phyloP scores from a whole-genome alignment of 1,284 basidiomycete species.

The Trichosporon coremiiforme region DNA sequence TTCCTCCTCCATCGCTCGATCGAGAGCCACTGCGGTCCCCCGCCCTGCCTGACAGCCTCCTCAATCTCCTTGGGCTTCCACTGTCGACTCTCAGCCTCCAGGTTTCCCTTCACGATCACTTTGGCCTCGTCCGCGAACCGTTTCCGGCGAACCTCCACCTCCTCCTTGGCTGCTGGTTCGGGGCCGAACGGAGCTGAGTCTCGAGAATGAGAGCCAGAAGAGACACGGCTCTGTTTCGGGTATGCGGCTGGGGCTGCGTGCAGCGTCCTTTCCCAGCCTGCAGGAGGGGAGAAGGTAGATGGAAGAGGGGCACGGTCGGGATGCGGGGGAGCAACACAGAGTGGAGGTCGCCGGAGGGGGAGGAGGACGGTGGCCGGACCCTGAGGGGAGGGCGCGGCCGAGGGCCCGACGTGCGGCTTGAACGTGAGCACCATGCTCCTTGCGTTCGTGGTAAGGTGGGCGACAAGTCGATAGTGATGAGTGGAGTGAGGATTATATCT shows the following conservation, averaged over 20 bases:
- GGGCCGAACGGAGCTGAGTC: background rate
- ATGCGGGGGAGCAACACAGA: background rate
- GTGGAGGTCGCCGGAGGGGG: background rate
- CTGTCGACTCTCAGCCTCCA: background rate
- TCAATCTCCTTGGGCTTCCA: slow-evolving; percentile 18
- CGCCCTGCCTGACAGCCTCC: slow-evolving; percentile 13
- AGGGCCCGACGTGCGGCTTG: background rate
- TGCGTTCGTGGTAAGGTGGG: too few relatives aligned
- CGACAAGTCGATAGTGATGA: background rate
- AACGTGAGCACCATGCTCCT: background rate
- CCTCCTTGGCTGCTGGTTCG: background rate
- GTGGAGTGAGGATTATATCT: background rate
- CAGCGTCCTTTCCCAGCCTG: background rate
- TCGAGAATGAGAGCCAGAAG: background rate
- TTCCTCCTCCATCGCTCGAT: slow-evolving; percentile 33
- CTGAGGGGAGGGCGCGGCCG: slow-evolving; percentile 22
- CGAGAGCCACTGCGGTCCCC: slow-evolving; percentile 50
- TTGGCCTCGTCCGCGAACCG: slow-evolving; percentile 5
- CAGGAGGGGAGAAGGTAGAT: background rate
- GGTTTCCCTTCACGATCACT: background rate
- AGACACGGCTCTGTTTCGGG: slow-evolving; percentile 6
- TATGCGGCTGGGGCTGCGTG: slow-evolving; percentile 18
- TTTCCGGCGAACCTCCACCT: background rate
- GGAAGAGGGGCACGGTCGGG: background rate
- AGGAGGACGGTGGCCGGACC: slow-evolving; percentile 21